Conservation (phyloP, 73 alveolate species). For the Tetrahymena borealis region DNA sequence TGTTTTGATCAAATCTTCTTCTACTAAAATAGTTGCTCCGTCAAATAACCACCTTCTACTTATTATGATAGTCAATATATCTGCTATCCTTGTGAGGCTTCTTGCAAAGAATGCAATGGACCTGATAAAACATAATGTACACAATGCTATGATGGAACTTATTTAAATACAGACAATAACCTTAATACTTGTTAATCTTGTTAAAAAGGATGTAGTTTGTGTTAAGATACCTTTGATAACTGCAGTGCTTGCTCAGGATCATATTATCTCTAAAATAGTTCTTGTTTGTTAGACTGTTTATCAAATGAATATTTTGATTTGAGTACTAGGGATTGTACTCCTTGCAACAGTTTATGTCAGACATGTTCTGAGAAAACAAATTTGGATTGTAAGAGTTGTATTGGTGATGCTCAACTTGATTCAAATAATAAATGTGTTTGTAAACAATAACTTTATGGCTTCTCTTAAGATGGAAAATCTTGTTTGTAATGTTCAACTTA, state of each 20-base stretch:
- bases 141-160: neutral
- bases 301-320: neutral
- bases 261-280: neutral
- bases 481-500: neutral
- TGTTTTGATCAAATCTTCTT: neutral
- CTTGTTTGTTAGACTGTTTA: neutral
- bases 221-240: neutral
- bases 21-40: neutral
- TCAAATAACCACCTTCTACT: neutral
- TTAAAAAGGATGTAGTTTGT: neutral
- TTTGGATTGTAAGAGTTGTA: neutral
- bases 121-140: neutral
- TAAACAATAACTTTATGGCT: neutral
- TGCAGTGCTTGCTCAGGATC: neutral
- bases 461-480: neutral
- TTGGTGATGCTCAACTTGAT: neutral
- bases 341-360: neutral
- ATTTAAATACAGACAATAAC: neutral
- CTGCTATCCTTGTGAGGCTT: neutral
- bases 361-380: neutral
- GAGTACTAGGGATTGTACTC: neutral
- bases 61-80: neutral
- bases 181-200: neutral
- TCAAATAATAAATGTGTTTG: neutral
- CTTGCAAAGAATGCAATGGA: neutral